phyloP scores from a whole-genome alignment of 2,329 filamentous ascomycete species.

The Coniochaeta prunicola region DNA sequence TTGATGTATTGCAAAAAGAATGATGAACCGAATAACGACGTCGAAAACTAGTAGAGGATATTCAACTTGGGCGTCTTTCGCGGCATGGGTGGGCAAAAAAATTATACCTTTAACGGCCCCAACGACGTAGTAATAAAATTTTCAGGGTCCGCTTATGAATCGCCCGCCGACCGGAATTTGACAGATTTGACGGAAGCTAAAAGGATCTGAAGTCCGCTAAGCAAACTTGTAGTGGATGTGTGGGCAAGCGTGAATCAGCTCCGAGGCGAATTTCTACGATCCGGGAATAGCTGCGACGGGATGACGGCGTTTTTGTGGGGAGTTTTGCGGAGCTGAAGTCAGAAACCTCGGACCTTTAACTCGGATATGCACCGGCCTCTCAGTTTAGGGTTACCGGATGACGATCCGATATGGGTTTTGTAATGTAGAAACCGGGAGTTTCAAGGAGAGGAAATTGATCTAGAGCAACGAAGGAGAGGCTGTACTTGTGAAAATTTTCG shows the following conservation, averaged over 20 bases:
- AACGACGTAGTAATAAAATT: background rate
- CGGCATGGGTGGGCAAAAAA: background rate
- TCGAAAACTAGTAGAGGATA: background rate
- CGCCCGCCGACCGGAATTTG: background rate
- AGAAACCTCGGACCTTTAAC: background rate
- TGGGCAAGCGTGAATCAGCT: background rate
- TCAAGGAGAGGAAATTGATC: background rate
- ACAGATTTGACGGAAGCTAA: background rate
- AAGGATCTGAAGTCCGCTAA: background rate
- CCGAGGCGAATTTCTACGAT: background rate
- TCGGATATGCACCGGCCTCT: background rate
- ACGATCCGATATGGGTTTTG: background rate
- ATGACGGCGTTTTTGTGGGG: background rate
- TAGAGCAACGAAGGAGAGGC: background rate
- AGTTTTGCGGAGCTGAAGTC: background rate
- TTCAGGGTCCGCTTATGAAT: conserved; percentile 1
- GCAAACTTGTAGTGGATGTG: background rate
- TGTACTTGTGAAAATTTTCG: background rate
- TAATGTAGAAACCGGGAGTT: background rate
- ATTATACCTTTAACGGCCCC: background rate
- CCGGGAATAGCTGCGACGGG: no score
- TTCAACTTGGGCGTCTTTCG: background rate
- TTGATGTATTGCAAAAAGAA: conserved; percentile 1
- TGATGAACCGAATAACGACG: background rate
- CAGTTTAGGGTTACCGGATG: background rate